A percentile compares a stretch with the other conserved stretches of the same genome.
Evolutionary conservation across 768 basidiomycete genomes (phyloP).

Genomic region (Suillus variegatus): DNA sequence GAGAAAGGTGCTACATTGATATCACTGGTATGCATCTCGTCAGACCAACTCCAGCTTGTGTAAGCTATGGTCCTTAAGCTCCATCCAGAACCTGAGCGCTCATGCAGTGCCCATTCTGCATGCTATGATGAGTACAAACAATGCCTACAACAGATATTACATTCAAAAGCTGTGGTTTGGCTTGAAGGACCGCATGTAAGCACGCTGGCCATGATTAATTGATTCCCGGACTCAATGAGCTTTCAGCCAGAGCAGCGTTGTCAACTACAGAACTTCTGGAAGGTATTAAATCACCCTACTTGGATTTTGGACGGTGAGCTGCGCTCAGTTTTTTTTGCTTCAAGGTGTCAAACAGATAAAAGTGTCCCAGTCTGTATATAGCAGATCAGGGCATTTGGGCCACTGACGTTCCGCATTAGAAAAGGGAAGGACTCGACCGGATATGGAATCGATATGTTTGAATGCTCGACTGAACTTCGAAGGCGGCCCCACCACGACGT

Average conservation of each 20-base stretch:
- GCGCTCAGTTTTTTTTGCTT: background rate
- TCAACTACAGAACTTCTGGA: slow-evolving; percentile 11
- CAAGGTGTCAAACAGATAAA: slow-evolving; percentile 17
- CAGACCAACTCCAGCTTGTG: too few relatives aligned
- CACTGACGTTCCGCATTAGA: slow-evolving; percentile 23
- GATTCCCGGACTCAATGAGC: slow-evolving; percentile 51
- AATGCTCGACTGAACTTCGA: slow-evolving; percentile 21
- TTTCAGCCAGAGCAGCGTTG: slow-evolving; percentile 57
- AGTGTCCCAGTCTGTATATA: slow-evolving; percentile 37
- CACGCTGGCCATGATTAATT: background rate
- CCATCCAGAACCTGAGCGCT: too few relatives aligned
- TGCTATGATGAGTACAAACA: too few relatives aligned
- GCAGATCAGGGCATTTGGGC: slow-evolving; percentile 36
- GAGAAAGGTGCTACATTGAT: too few relatives aligned
- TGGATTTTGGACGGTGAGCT: slow-evolving; percentile 30
- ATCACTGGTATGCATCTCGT: too few relatives aligned
- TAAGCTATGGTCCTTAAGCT: too few relatives aligned
- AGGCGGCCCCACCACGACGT: background rate
- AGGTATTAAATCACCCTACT: slow-evolving; percentile 5
- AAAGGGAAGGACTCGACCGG: slow-evolving; percentile 31
- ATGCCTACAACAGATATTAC: too few relatives aligned
- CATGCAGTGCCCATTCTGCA: too few relatives aligned
- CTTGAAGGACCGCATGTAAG: too few relatives aligned
- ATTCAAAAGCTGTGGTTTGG: too few relatives aligned
- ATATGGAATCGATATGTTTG: slow-evolving; percentile 25